phyloP scores from a whole-genome alignment of 345 rosid species.

The Citrus unshiu region DNA sequence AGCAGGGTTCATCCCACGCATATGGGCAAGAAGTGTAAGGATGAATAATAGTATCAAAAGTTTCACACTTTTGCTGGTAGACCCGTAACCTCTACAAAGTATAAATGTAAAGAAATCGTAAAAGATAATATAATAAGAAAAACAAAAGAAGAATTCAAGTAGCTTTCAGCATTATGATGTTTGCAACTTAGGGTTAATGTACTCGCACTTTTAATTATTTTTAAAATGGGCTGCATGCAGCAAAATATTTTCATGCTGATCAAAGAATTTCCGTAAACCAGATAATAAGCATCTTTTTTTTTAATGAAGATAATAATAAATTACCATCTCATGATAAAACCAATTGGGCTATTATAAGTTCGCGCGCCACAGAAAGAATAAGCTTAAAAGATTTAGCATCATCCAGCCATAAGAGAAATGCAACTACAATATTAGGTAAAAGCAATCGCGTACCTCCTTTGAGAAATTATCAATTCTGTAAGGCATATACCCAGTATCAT shows the following conservation, averaged over 20 bases:
- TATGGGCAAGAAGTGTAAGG: constrained; percentile 80
- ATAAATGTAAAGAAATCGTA: constrained; percentile 1
- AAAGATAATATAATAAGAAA: neutral
- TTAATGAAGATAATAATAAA: too few relatives aligned
- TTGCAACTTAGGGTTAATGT: neutral
- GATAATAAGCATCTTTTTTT: neutral
- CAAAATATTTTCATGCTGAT: neutral
- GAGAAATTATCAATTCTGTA: constrained; percentile 97
- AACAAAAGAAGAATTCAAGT: neutral
- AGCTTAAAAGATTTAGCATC: neutral
- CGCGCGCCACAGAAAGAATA: neutral
- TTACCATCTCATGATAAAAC: neutral
- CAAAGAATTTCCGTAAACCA: neutral
- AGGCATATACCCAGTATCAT: constrained; percentile 89
- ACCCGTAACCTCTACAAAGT: constrained; percentile 63
- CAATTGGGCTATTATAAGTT: too few relatives aligned
- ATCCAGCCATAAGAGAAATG: neutral
- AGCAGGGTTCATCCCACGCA: constrained; percentile 98
- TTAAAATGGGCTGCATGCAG: neutral
- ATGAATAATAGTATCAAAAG: constrained; percentile 69
- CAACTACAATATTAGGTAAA: neutral
- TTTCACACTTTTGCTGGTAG: constrained; percentile 87
- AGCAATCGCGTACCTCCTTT: constrained; percentile 67
- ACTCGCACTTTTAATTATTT: neutral
- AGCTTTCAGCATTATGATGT: neutral